A percentile compares a stretch with the other conserved stretches of the same genome.
These are phyloP conservation scores for Eimeria maxima DNA, from an alignment of 169 alveolate genomes.

Conservation along the genomic window DNA sequence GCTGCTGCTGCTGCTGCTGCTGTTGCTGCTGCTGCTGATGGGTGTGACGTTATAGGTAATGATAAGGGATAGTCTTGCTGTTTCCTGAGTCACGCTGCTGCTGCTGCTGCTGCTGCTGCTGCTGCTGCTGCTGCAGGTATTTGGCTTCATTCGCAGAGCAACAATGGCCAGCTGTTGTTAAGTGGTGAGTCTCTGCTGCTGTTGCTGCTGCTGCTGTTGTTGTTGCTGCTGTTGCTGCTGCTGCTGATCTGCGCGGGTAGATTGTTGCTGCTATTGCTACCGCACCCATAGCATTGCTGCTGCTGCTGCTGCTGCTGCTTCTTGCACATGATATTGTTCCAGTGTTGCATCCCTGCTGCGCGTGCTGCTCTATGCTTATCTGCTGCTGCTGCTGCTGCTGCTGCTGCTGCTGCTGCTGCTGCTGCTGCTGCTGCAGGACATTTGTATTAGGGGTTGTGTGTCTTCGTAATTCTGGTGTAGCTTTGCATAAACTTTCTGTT, in stretches of 20 bases:
- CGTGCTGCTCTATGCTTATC: neutral
- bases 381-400: neutral
- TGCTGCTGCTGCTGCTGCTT: neutral
- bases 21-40: constrained; percentile 6
- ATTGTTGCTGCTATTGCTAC: neutral
- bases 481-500: constrained; percentile 62
- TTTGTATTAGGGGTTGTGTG: constrained; percentile 41
- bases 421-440: no score
- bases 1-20: no score
- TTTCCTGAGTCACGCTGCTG: no score
- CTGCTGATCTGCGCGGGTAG: neutral
- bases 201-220: neutral
- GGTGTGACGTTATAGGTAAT: neutral
- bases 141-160: constrained; percentile 38
- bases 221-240: neutral
- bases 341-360: neutral
- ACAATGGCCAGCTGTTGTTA: constrained; percentile 79
- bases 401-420: no score
- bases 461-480: constrained; percentile 49
- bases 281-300: neutral
- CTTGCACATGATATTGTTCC: neutral
- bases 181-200: constrained; percentile 51
- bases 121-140: no score
- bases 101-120: no score
- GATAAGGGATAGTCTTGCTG: no score